phyloP scores from a whole-genome alignment of 148 eudicot species.

The Diospyros kaki region DNA sequence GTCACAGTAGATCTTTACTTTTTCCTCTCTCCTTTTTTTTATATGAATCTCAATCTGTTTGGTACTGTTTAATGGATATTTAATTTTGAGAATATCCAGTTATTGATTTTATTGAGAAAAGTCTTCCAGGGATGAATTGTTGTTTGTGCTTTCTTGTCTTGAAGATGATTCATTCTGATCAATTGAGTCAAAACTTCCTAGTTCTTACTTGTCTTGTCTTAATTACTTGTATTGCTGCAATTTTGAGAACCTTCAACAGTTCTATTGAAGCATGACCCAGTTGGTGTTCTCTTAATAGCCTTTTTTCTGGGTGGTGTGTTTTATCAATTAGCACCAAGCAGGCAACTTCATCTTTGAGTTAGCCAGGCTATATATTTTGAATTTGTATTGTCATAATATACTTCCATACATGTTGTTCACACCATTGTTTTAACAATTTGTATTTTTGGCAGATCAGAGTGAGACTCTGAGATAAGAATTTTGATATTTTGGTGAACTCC shows the following conservation, averaged over 20 bases:
- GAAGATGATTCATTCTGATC: too few relatives aligned
- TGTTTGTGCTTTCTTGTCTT: too few relatives aligned
- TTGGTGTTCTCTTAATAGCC: too few relatives aligned
- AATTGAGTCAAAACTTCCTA: too few relatives aligned
- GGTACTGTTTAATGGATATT: not conserved
- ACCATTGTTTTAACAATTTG: not conserved
- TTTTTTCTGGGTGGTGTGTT: too few relatives aligned
- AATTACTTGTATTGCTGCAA: too few relatives aligned
- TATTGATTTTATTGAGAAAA: not conserved
- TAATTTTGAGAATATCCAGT: not conserved
- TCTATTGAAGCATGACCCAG: too few relatives aligned
- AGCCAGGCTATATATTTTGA: too few relatives aligned
- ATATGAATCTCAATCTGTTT: conserved; percentile 3
- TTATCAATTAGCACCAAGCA: too few relatives aligned
- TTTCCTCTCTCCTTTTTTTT: not conserved
- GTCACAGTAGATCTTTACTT: not conserved
- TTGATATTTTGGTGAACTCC: not conserved
- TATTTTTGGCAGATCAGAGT: not conserved
- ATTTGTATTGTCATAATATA: not conserved
- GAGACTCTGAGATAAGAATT: not conserved
- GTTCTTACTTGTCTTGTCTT: too few relatives aligned
- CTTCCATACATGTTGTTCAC: conserved; percentile 3
- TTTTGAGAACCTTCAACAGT: too few relatives aligned
- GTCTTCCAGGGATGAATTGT: not conserved
- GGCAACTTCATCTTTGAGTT: too few relatives aligned